Base-by-base conservation (phyloP, 805 yeast species). In the Starmera pachycereana region DNA sequence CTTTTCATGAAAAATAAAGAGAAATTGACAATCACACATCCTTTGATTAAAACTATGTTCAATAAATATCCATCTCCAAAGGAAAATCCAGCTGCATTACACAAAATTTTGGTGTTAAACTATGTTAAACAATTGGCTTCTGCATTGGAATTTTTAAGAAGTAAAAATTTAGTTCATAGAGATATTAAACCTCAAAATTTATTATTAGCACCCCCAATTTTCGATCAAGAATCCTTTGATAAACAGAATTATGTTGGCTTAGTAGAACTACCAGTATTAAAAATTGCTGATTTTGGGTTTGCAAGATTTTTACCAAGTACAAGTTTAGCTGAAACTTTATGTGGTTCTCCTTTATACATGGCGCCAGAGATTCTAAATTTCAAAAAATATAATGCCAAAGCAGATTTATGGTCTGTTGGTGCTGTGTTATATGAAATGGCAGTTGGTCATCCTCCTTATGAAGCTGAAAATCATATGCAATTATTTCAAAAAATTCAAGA, bases 271-370 rank as follows among this genome's bases (percentile, higher is more conserved):
- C 98, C 98, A 1, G 73, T 89, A 9, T 69, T 92, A 46, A 90
- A 90, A 60, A 79, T 92, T 44, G 98, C 98, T 11, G 98, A 92
- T 64, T 92, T 92, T 62, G 98, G 98, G 1, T 92, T 92, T 65
- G 98, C 98, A 6, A 71, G 97, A 45, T 85, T 89, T 56, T 69
- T 92, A 52, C 98, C 98, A 7, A 78, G 84, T 37, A 83, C 97
- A 2, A 81, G 96, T 2, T 70, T 92, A 75, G 97, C 97, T 2
- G 98, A 92, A 57, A 92, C 98, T 2, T 67, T 92, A 49, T 92
- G 98, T 69, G 98, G 98, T 1, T 86, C 96, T 10, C 98, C 98
- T 4, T 71, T 92, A 35, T 92, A 92, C 62, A 92, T 92, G 98
- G 98, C 98, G 0, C 98, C 98, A 0, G 98, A 92, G 62, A 92